phyloP scores from a whole-genome alignment of 2,329 filamentous ascomycete species.

The Penicillium sclerotigenum region DNA sequence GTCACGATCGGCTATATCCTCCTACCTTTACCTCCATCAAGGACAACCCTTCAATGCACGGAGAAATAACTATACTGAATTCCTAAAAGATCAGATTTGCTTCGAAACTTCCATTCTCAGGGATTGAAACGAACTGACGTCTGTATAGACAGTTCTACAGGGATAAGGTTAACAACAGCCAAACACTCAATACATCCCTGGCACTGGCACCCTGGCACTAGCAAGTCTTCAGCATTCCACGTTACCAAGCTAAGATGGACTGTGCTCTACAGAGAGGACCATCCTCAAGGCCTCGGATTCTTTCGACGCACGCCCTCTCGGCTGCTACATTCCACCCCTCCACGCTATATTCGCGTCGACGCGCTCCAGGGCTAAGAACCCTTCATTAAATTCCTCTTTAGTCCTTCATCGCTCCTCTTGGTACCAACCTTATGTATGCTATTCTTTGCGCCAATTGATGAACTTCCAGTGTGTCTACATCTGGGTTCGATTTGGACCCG shows the following conservation, averaged over 20 bases:
- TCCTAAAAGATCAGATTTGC: conserved; percentile 2
- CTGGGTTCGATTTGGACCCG: conserved; percentile 10
- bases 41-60: conserved; percentile 10
- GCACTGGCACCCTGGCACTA: conserved; percentile 12
- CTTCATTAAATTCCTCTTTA: conserved; percentile 18
- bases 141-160: conserved; percentile 6
- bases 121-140: conserved; percentile 16
- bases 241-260: conserved; percentile 8
- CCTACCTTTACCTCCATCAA: conserved; percentile 9
- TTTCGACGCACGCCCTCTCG: conserved; percentile 20
- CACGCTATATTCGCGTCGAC: conserved; percentile 26
- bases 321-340: conserved; percentile 27
- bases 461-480: conserved; percentile 2
- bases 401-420: conserved; percentile 3
- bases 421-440: conserved; percentile 1
- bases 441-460: conserved; percentile 4
- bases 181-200: conserved; percentile 13
- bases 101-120: conserved; percentile 13
- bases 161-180: conserved; percentile 5
- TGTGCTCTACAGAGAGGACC: background rate
- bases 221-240: conserved; percentile 16
- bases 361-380: conserved; percentile 13
- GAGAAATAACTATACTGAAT: background rate
- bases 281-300: conserved; percentile 17
- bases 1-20: background rate